Evolutionary conservation across 805 yeast genomes (phyloP), one percentile per base, ranked within the genome.

Genomic region (Barnettozyma siamensis): DNA sequence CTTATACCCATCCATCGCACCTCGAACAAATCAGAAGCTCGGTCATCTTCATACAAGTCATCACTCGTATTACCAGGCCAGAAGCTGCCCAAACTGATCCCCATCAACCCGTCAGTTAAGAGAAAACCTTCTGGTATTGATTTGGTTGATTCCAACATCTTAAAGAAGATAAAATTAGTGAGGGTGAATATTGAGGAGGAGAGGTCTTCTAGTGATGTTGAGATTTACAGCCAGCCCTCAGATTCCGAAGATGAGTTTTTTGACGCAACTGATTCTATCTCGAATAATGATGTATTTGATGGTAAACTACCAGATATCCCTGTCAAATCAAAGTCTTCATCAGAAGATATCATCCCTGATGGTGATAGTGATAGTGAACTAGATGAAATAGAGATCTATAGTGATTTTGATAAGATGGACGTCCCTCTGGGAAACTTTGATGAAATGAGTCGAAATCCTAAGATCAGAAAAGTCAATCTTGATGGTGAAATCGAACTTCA

Each of bases 211-310:
- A 21, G 24, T 21, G 24, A 21, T 9, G 9, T 21, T 21, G 24
- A 21, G 9, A 21, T 21, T 21, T n/a, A n/a, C 13, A 11, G 13
- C 13, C 29, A 26, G 29, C 63, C 48, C 26, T 43, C 48, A 35
- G 45, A 44, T 21, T n/a, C n/a, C n/a, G 41, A 37, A 10, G 37
- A 21, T 12, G 42, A n/a, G 7, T 40, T 40, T 16, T 37, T 31
- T 24, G 39, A 35, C 23, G 44, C 37, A 3, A 28, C 17, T 23
- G 44, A 37, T 15, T 18, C 18, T 12, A n/a, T 34, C 6, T 11
- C 9, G 5, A 20, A 16, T 29, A 12, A 20, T 15, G 11, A 26
- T 33, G 28, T n/a, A n/a, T n/a, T n/a, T n/a, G n/a, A n/a, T n/a
- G n/a, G n/a, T n/a, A n/a, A n/a, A n/a, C n/a, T n/a, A n/a, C n/a